Conservation (phyloP, 768 basidiomycete genomes). For the Boletus insuetus region DNA sequence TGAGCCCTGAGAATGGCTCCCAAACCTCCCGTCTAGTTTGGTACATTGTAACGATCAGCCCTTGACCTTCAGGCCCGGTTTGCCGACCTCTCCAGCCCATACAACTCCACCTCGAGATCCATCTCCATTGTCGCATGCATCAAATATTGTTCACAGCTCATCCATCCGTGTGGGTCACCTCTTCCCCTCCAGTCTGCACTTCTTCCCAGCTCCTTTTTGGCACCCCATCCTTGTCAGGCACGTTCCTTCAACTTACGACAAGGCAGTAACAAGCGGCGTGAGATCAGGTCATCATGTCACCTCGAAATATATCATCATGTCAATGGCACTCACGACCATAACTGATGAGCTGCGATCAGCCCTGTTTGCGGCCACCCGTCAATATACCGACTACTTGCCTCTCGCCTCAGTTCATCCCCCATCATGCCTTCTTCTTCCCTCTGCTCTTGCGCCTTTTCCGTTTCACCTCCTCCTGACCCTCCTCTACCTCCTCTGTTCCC, state of each 20-base stretch:
- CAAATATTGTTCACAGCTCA: not conserved
- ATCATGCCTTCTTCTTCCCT: slow-evolving; percentile 18
- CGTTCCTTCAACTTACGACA: slow-evolving; percentile 16
- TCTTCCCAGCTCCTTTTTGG: not conserved
- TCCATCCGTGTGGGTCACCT: too few species aligned
- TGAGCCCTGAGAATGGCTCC: slow-evolving; percentile 10
- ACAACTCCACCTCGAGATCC: not conserved
- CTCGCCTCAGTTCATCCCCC: too few species aligned
- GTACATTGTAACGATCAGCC: not conserved
- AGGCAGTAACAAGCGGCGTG: slow-evolving; percentile 6
- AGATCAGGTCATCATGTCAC: slow-evolving; percentile 6
- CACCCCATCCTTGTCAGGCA: slow-evolving; percentile 10
- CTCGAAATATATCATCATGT: slow-evolving; percentile 5
- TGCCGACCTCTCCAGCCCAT: not conserved
- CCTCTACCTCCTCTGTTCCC: not conserved
- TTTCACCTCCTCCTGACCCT: not conserved
- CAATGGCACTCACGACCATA: not conserved
- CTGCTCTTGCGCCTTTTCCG: slow-evolving; percentile 21
- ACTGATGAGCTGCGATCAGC: slow-evolving; percentile 6
- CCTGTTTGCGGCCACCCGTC: slow-evolving; percentile 7
- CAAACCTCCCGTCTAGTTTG: not conserved
- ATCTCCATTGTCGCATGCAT: not conserved
- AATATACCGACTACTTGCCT: not conserved
- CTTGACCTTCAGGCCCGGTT: not conserved
- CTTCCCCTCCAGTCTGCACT: not conserved